Evolutionary conservation across 2,329 filamentous ascomycete genomes (phyloP).

Genomic region (Aureobasidium zeae): DNA sequence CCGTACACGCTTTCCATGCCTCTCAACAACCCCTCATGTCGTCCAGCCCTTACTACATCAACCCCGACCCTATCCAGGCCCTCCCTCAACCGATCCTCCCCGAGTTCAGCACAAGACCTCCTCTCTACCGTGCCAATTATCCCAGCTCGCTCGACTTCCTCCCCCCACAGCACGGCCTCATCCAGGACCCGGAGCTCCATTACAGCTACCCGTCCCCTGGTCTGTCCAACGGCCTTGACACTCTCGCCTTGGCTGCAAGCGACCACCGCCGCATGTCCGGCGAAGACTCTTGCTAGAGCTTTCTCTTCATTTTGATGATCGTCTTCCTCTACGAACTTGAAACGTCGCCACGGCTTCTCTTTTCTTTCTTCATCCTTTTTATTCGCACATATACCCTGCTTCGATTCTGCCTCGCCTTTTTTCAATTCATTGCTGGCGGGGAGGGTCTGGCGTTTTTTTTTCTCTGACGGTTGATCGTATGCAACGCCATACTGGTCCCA

Average conservation of each 20-base stretch:
- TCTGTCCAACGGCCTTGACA: constrained; percentile 31
- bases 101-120: constrained; percentile 25
- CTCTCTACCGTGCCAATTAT: constrained; percentile 27
- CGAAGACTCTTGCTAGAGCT: constrained; percentile 22
- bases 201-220: constrained; percentile 30
- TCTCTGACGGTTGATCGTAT: background rate
- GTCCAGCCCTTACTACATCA: constrained; percentile 28
- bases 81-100: constrained; percentile 27
- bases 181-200: constrained; percentile 26
- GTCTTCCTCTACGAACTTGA: background rate
- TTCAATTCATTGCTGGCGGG: background rate
- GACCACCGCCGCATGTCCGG: constrained; percentile 27
- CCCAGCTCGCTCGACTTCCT: constrained; percentile 28
- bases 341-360: constrained; percentile 9
- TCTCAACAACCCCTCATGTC: constrained; percentile 19
- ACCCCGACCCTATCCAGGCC: constrained; percentile 27
- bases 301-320: background rate
- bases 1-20: constrained; percentile 15
- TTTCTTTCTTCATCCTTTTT: constrained; percentile 9
- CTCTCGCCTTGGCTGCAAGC: constrained; percentile 29
- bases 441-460: background rate
- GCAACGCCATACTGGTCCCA: background rate
- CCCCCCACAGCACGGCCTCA: constrained; percentile 23
- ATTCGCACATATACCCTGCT: constrained; percentile 17
- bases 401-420: constrained; percentile 1